Conservation (phyloP, 1,284 basidiomycete species). For the Papiliotrema terrestris region DNA sequence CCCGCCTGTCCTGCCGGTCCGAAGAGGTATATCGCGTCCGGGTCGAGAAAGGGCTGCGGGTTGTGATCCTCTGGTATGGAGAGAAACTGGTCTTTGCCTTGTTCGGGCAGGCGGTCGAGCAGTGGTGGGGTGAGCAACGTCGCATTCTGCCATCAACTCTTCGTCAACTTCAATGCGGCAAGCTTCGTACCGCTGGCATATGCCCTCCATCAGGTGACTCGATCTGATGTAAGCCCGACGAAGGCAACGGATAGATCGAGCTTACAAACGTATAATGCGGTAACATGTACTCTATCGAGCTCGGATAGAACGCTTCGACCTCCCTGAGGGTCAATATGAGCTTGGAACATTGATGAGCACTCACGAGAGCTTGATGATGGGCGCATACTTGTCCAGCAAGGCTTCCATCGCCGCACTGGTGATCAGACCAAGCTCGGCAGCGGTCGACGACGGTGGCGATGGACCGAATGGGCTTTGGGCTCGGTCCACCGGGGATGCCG, state of each 20-base stretch:
- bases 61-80: slow-evolving; percentile 33
- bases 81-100: slow-evolving; percentile 19
- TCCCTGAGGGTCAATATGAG: slow-evolving; percentile 12
- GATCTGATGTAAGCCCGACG: slow-evolving; percentile 7
- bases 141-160: slow-evolving; percentile 12
- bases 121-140: slow-evolving; percentile 15
- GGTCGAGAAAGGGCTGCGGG: slow-evolving; percentile 32
- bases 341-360: slow-evolving; percentile 1
- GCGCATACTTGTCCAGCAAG: slow-evolving; percentile 37
- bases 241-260: neutral
- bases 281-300: slow-evolving; percentile 43
- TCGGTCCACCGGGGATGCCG: neutral
- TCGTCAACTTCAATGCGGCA: no score
- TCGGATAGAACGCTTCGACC: slow-evolving; percentile 39
- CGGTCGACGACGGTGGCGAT: neutral
- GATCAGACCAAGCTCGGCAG: no score
- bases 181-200: slow-evolving; percentile 7
- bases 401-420: slow-evolving; percentile 22
- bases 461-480: neutral
- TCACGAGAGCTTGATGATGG: slow-evolving; percentile 42
- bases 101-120: slow-evolving; percentile 19
- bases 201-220: slow-evolving; percentile 15
- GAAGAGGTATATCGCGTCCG: slow-evolving; percentile 30
- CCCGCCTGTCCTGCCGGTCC: slow-evolving; percentile 33
- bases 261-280: slow-evolving; percentile 33